These are phyloP conservation scores for Fusarium tupiense DNA, from an alignment of 2,329 filamentous ascomycete species.

Conservation along the genomic window DNA sequence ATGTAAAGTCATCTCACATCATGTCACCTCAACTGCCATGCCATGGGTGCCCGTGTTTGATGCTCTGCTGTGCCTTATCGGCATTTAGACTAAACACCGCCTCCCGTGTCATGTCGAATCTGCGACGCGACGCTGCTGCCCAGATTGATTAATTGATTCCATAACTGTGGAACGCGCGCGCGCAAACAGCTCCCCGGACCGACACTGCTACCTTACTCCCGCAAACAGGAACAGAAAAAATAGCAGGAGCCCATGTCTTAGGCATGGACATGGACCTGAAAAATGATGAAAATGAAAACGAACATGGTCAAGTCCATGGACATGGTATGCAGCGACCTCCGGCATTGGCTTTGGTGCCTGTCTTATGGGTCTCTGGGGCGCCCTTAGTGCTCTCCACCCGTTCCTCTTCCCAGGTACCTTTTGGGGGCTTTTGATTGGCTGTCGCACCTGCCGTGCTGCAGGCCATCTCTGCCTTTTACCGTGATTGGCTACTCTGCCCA, in stretches of 20 bases:
- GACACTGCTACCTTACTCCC: background rate
- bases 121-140: background rate
- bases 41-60: background rate
- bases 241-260: background rate
- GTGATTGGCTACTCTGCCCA: constrained; percentile 15
- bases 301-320: constrained; percentile 18
- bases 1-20: background rate
- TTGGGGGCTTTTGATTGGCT: constrained; percentile 4
- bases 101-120: background rate
- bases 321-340: constrained; percentile 35
- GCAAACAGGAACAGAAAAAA: constrained; percentile 3
- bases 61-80: constrained; percentile 3
- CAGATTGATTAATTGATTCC: constrained; percentile 3
- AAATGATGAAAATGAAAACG: constrained; percentile 14
- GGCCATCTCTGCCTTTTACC: constrained; percentile 28
- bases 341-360: constrained; percentile 40
- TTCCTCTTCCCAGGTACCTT: constrained; percentile 31
- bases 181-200: background rate
- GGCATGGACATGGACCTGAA: constrained; percentile 12
- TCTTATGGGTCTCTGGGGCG: constrained; percentile 21
- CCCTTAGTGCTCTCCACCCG: constrained; percentile 27
- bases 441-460: constrained; percentile 27
- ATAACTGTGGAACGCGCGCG: background rate
- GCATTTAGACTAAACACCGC: background rate
- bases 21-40: background rate